Percentiles rank a stretch among this genome's conserved stretches.
Evolutionary conservation across 371 early-diverging fungal species (phyloP).

Genomic region (Mucor velutinosus): DNA sequence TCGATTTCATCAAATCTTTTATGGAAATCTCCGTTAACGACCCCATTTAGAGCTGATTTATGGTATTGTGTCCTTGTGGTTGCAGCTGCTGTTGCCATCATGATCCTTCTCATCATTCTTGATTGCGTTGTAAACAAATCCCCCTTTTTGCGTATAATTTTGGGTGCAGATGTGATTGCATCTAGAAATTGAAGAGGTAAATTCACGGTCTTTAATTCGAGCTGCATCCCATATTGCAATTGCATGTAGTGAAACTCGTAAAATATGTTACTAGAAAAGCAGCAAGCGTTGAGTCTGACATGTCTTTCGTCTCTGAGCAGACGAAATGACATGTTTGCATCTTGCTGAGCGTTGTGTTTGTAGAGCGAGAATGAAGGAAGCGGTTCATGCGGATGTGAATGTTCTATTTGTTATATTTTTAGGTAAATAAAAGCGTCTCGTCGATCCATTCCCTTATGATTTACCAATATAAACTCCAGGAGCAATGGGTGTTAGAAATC

Average conservation of each 20-base stretch:
- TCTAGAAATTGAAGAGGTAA: background rate
- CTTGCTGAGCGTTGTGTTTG: background rate
- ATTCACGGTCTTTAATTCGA: background rate
- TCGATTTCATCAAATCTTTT: background rate
- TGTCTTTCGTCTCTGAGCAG: constrained; percentile 9
- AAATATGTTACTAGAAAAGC: background rate
- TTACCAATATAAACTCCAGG: constrained; percentile 19
- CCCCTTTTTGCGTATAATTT: constrained; percentile 1
- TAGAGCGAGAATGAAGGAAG: constrained; percentile 8
- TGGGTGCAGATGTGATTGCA: background rate
- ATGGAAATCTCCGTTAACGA: background rate
- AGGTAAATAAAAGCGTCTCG: background rate
- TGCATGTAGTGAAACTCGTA: constrained; percentile 3
- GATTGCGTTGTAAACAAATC: background rate
- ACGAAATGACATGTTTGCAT: constrained; percentile 8
- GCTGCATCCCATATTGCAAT: background rate
- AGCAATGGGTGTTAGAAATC: constrained; percentile 8
- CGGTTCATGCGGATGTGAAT: constrained; percentile 19
- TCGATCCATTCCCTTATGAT: background rate
- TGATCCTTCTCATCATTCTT: background rate
- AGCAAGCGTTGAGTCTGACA: background rate
- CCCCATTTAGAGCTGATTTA: background rate
- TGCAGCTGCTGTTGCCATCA: background rate
- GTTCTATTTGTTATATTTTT: constrained; percentile 3
- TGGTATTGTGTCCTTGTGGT: background rate